These are phyloP conservation scores for Neofusicoccum kwambonambiense DNA, from an alignment of 2,329 filamentous ascomycete species.

Conservation along the genomic window DNA sequence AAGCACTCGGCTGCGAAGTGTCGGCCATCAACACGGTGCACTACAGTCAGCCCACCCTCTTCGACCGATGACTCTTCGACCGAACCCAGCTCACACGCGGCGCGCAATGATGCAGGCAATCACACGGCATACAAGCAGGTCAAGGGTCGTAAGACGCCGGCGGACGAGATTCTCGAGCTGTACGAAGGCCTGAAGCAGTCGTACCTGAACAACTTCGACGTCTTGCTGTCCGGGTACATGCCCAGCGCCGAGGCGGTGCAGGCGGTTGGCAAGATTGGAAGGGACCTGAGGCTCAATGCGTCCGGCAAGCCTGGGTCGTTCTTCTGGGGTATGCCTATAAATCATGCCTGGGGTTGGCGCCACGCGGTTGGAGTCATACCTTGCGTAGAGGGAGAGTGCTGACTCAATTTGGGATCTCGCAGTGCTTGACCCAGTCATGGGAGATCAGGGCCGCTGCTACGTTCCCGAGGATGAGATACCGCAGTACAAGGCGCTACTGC, in stretches of 20 bases:
- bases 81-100: background rate
- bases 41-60: slow-evolving; percentile 71
- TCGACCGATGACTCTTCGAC: background rate
- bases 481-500: slow-evolving; percentile 77
- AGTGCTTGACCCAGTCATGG: slow-evolving; percentile 97
- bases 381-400: background rate
- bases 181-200: slow-evolving; percentile 83
- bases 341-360: background rate
- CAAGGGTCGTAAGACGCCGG: slow-evolving; percentile 78
- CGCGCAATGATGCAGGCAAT: slow-evolving; percentile 63
- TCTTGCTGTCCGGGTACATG: slow-evolving; percentile 93
- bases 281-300: slow-evolving; percentile 70
- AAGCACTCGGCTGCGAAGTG: slow-evolving; percentile 90
- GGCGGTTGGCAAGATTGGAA: slow-evolving; percentile 79
- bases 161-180: slow-evolving; percentile 78
- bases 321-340: slow-evolving; percentile 68
- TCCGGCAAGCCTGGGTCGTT: slow-evolving; percentile 68
- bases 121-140: slow-evolving; percentile 90
- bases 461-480: slow-evolving; percentile 89
- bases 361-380: background rate
- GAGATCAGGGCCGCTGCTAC: slow-evolving; percentile 88
- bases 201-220: slow-evolving; percentile 83
- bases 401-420: background rate
- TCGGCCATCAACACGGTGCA: slow-evolving; percentile 94
- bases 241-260: slow-evolving; percentile 82